Evolutionary conservation across 202 grass and related monocot species (phyloP).

Genomic region (Zizania palustris): DNA sequence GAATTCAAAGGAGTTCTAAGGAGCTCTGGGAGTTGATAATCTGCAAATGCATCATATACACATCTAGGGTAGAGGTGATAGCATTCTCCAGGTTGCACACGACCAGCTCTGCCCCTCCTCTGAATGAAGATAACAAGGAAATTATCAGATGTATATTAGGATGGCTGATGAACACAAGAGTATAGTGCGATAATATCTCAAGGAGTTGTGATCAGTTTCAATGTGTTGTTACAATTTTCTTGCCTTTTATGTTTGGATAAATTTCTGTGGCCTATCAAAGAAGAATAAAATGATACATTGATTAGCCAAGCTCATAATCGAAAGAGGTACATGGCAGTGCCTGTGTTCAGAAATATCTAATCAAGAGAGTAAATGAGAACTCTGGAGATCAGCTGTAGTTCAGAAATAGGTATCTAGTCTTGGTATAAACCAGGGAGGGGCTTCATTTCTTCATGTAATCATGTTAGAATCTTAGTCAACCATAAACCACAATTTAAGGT

Average conservation of each 20-base stretch:
- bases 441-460: too few relatives aligned
- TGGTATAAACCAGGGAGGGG: too few relatives aligned
- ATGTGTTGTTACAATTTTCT: neutral
- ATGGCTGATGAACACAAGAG: conserved; percentile 26
- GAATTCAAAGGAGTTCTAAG: conserved; percentile 97
- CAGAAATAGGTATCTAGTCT: neutral
- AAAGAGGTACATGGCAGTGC: conserved; percentile 1
- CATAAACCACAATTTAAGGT: conserved; percentile 22
- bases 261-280: conserved; percentile 17
- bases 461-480: neutral
- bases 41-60: conserved; percentile 89
- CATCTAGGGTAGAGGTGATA: conserved; percentile 98
- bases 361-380: too few relatives aligned
- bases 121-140: conserved; percentile 54
- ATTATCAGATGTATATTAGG: conserved; percentile 38
- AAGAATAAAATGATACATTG: conserved; percentile 16
- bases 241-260: neutral
- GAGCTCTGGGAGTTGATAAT: conserved; percentile 94
- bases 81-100: conserved; percentile 94
- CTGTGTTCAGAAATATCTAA: neutral
- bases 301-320: conserved; percentile 24
- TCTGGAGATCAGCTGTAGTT: too few relatives aligned
- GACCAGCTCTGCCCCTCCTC: conserved; percentile 92
- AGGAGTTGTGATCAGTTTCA: neutral
- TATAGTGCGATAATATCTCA: conserved; percentile 15